A percentile compares a stretch with the other conserved stretches of the same genome.
phyloP scores from a whole-genome alignment of 2,329 filamentous ascomycete genomes.

The Xylaria sp. region DNA sequence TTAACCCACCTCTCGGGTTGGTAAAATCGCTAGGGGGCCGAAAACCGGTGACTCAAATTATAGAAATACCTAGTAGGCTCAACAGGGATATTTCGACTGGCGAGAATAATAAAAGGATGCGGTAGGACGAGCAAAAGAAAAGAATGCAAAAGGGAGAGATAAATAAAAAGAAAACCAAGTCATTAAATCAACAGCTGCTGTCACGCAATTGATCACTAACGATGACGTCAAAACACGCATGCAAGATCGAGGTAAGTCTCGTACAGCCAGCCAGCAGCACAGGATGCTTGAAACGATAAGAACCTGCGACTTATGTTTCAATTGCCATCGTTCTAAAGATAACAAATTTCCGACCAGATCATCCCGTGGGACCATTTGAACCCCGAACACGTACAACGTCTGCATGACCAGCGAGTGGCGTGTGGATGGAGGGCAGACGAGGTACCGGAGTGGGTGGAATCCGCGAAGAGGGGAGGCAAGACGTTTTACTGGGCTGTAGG shows the following conservation, averaged over 20 bases:
- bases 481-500: conserved; percentile 57
- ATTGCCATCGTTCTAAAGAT: conserved; percentile 5
- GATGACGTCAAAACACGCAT: conserved; percentile 47
- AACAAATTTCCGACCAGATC: conserved; percentile 43
- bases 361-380: conserved; percentile 59
- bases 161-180: neutral
- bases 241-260: conserved; percentile 52
- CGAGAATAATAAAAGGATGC: neutral
- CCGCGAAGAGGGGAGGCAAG: conserved; percentile 52
- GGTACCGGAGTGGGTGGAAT: conserved; percentile 52
- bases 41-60: conserved; percentile 23
- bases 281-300: conserved; percentile 6
- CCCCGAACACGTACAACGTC: conserved; percentile 54
- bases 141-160: neutral
- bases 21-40: conserved; percentile 8
- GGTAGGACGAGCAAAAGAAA: conserved; percentile 1
- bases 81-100: neutral
- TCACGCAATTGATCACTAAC: neutral
- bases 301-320: conserved; percentile 11
- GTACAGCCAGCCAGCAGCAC: conserved; percentile 15
- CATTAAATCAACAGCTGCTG: neutral
- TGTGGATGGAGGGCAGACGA: conserved; percentile 58
- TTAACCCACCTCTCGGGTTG: neutral
- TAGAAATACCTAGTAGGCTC: neutral
- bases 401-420: conserved; percentile 57